A percentile compares a stretch with the other conserved stretches of the same genome.
Evolutionary conservation across 1,139 yeast species (phyloP).

Genomic region (Kodamaea alishanica): DNA sequence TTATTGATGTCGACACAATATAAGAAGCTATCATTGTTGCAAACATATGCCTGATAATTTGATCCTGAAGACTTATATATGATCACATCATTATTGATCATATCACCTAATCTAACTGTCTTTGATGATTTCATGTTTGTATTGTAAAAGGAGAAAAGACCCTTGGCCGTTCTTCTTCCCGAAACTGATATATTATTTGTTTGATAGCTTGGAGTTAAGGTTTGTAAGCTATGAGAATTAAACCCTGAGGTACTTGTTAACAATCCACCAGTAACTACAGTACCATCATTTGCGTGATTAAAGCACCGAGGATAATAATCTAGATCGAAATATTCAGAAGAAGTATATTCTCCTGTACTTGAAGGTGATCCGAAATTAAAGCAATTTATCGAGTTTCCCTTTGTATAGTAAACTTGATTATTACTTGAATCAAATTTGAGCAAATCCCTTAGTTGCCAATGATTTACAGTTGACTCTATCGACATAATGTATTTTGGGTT

Average conservation of each 20-base stretch:
- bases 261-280: slow-evolving; percentile 73
- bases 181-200: slow-evolving; percentile 2
- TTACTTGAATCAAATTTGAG: slow-evolving; percentile 41
- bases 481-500: slow-evolving; percentile 35
- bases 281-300: slow-evolving; percentile 54
- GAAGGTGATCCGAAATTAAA: slow-evolving; percentile 24
- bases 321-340: slow-evolving; percentile 41
- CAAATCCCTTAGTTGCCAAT: slow-evolving; percentile 87
- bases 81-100: slow-evolving; percentile 80
- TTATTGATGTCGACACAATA: slow-evolving; percentile 58
- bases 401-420: slow-evolving; percentile 33
- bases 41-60: slow-evolving; percentile 56
- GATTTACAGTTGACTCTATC: slow-evolving; percentile 43
- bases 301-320: slow-evolving; percentile 65
- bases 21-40: slow-evolving; percentile 76
- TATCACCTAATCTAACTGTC: slow-evolving; percentile 66
- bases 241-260: slow-evolving; percentile 22
- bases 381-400: slow-evolving; percentile 29
- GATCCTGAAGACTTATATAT: slow-evolving; percentile 39
- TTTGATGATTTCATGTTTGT: slow-evolving; percentile 42
- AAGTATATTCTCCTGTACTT: slow-evolving; percentile 3
- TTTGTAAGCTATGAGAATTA: slow-evolving; percentile 11
- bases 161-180: slow-evolving; percentile 40
- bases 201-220: slow-evolving; percentile 19
- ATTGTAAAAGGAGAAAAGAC: slow-evolving; percentile 58